These are phyloP conservation scores for Neltuma alba DNA, from an alignment of 306 rosid genomes.

Conservation along the genomic window DNA sequence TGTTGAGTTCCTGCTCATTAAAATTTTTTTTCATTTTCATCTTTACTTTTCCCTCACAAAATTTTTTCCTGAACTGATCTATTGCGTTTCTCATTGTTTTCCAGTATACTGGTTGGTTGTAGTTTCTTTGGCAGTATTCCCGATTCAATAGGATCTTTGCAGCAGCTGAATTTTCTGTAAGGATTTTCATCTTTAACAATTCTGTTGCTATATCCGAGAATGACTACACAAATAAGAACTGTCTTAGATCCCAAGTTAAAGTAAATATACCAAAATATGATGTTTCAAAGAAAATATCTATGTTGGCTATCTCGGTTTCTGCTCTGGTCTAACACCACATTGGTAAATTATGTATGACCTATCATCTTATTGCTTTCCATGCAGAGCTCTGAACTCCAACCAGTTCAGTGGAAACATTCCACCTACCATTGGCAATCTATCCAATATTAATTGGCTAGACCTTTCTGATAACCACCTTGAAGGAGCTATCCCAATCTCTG, in stretches of 20 bases:
- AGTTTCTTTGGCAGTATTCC: slow-evolving; percentile 71
- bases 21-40: neutral
- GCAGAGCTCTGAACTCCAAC: slow-evolving; percentile 56
- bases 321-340: slow-evolving; percentile 10
- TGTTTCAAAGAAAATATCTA: slow-evolving; percentile 9
- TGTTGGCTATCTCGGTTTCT: slow-evolving; percentile 8
- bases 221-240: neutral
- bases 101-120: slow-evolving; percentile 72
- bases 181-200: slow-evolving; percentile 29
- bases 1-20: slow-evolving; percentile 14
- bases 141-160: slow-evolving; percentile 61
- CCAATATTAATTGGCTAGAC: slow-evolving; percentile 56
- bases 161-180: slow-evolving; percentile 66
- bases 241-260: neutral
- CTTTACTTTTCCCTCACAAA: slow-evolving; percentile 3
- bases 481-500: slow-evolving; percentile 55
- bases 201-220: slow-evolving; percentile 7
- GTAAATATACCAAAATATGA: neutral
- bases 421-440: slow-evolving; percentile 47
- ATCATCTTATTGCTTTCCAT: slow-evolving; percentile 17
- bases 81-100: slow-evolving; percentile 22
- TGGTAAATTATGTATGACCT: neutral
- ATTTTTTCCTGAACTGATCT: slow-evolving; percentile 8
- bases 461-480: slow-evolving; percentile 51
- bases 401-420: slow-evolving; percentile 51